phyloP scores from a whole-genome alignment of 306 rosid species.

The Vigna reflexopilosa region DNA sequence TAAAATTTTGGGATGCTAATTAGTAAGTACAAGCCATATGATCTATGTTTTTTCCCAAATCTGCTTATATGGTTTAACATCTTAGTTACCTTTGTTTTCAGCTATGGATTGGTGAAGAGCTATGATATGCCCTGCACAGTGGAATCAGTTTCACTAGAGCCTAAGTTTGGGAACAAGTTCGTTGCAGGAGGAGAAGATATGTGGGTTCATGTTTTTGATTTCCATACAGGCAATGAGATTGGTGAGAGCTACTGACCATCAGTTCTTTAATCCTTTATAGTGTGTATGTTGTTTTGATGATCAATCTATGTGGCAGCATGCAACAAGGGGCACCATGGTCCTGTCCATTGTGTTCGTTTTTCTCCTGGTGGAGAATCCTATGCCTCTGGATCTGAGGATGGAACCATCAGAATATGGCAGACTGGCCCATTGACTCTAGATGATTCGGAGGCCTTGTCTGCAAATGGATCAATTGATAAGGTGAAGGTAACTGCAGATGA shows the following conservation, averaged over 20 bases:
- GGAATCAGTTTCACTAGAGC: slow-evolving; percentile 96
- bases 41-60: slow-evolving; percentile 6
- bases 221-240: slow-evolving; percentile 92
- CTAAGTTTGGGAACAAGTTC: slow-evolving; percentile 90
- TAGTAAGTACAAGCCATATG: slow-evolving; percentile 61
- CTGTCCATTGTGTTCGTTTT: slow-evolving; percentile 95
- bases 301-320: slow-evolving; percentile 74
- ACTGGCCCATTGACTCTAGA: slow-evolving; percentile 77
- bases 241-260: slow-evolving; percentile 56
- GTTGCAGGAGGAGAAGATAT: slow-evolving; percentile 98
- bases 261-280: background rate
- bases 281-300: slow-evolving; percentile 21
- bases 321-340: slow-evolving; percentile 99
- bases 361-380: slow-evolving; percentile 99
- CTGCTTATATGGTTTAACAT: slow-evolving; percentile 41
- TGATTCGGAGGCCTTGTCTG: slow-evolving; percentile 56
- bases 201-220: slow-evolving; percentile 96
- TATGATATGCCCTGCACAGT: slow-evolving; percentile 92
- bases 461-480: slow-evolving; percentile 69
- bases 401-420: slow-evolving; percentile 99
- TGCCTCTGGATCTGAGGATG: slow-evolving; percentile 99
- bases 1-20: slow-evolving; percentile 99
- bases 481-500: slow-evolving; percentile 70
- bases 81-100: slow-evolving; percentile 42
- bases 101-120: slow-evolving; percentile 96